Evolutionary conservation across 2,329 filamentous ascomycete species (phyloP).

Genomic region (Ophiostoma perfectum): DNA sequence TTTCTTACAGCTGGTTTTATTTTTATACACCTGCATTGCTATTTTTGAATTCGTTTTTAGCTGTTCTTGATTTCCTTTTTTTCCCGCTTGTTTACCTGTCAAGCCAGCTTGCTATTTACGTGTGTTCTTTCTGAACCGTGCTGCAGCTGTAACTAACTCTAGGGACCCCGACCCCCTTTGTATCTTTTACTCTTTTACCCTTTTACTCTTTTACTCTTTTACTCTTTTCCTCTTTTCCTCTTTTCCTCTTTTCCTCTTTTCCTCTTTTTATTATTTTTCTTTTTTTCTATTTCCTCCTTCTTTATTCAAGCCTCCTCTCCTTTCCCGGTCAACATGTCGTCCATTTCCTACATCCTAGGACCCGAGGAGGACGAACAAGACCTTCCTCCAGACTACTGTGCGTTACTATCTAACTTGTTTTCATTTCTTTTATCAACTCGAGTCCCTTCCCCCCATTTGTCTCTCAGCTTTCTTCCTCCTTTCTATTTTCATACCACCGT

Average conservation of each 20-base stretch:
- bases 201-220: background rate
- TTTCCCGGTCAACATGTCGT: background rate
- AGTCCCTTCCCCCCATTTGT: background rate
- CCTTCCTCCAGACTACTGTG: background rate
- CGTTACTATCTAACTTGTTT: background rate
- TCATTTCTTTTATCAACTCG: background rate
- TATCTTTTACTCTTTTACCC: background rate
- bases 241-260: background rate
- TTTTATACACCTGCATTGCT: slow-evolving; percentile 8
- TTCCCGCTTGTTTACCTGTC: background rate
- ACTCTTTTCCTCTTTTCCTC: background rate
- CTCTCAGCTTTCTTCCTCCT: background rate
- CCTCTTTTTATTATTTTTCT: background rate
- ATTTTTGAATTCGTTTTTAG: background rate
- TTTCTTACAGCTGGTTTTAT: background rate
- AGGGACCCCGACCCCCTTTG: background rate
- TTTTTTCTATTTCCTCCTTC: background rate
- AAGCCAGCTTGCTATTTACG: background rate
- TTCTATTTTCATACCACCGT: background rate
- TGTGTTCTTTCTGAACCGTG: background rate
- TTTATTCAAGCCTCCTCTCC: no score
- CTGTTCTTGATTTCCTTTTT: background rate
- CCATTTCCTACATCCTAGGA: slow-evolving; percentile 3
- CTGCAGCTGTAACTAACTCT: background rate
- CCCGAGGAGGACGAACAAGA: background rate